Evolutionary conservation across 139 green algal genomes (phyloP), one percentile per base, ranked within the genome.

Genomic region (Picochlorum sp.): DNA sequence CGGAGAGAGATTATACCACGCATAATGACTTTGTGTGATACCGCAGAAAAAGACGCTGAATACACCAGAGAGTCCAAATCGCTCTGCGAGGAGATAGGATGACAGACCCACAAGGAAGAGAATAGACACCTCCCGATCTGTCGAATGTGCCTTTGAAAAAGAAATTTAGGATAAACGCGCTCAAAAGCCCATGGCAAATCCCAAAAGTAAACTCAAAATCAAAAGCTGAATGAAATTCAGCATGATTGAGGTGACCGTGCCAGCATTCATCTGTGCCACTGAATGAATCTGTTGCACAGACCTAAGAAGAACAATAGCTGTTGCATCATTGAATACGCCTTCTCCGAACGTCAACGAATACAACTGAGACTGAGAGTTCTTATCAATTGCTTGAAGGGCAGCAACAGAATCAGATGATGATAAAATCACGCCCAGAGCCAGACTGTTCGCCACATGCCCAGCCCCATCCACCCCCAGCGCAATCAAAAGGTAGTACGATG

Each of bases 291-390:
- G 62, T 66, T 85, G 72, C 3, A 97, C 77, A 8, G 86, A 77
- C 8, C 79, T 71, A 51, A 97, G 83, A 63, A 97, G 79, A 49
- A 95, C 90, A 7, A 96, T 78, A 11, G 76, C 77, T 28, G 85
- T 88, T 37, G 90, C 90, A 56, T 97, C 90, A 62, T 97, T 97
- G 32, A 97, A 83, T 28, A 97, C 86, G 1, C 88, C 90, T 65
- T 96, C 89, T 0, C 89, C 89, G 75, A 96, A 96, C 24, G 97
- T 86, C 20, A 97, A 70, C 15, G 66, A 78, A 82, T 92, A 94
- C 16, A 97, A 83, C 28, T 88, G 47, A 1, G 90, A 88, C 26
- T 66, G 69, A 45, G 67, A 28, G 5, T 86, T 64, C 41, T 69
- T 54, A n/a, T 64, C 45, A 15, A 72, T 57, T 61, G 92, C 80